Evolutionary conservation across 257 asterid species (phyloP), one percentile per base, ranked within the genome.

Genomic region (Prunella vulgaris): DNA sequence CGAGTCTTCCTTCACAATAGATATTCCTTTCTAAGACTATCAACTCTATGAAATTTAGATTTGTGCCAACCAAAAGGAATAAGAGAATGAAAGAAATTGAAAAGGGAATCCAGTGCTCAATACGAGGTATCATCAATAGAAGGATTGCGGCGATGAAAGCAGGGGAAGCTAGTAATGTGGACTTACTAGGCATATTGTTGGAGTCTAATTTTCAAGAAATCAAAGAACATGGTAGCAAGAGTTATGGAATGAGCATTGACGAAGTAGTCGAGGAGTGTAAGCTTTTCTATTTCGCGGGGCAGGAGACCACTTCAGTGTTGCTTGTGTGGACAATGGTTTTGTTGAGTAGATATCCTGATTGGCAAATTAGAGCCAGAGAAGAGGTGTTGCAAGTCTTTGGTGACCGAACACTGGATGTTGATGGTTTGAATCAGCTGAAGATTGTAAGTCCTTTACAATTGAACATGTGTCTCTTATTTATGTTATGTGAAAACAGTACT

Each of bases 221-320:
- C 38, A 2, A 71, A 15, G 68, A 77, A 27, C 37, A 10, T 6
- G 81, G 81, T 14, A 13, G 60, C 61, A 66, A 67, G 66, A 77
- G 77, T 13, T 71, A 35, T 20, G 81, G 80, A 17, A 57, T 76
- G 80, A 64, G 42, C 38, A 76, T 28, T 7, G 74, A 53, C 33
- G 80, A 76, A 17, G 56, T 76, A 2, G 76, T 76, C 0, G 72
- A 69, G 14, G 80, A 76, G 74, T 76, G 80, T 76, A 76, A 69
- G 62, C 60, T 75, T 12, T 75, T 75, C 30, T 75, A 75, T 22
- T 48, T 66, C 12, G 71, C 60, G 1, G 71, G 71, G 20, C 71
- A 66, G 15, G 71, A 48, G 70, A 75, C 80, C 1, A 69, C 80
- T 9, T 76, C 72, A 0, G 68, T 20, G 61, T 13, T 76, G 56